Evolutionary conservation across 192 early-diverging fungal species (phyloP), one percentile per base, ranked within the genome.

Genomic region (Dissophora globulifera): DNA sequence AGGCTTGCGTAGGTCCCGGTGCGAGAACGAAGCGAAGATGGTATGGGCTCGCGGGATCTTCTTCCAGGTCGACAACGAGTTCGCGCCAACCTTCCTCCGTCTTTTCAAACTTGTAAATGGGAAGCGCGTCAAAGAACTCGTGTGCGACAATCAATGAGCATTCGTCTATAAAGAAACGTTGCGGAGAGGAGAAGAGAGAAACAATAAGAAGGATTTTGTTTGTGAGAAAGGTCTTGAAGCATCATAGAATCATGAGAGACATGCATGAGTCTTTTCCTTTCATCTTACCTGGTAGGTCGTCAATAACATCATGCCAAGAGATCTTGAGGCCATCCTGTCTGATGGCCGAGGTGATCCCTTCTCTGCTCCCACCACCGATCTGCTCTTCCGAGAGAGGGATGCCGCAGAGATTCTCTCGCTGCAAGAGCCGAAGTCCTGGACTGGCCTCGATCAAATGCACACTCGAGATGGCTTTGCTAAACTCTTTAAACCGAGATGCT

Each of bases 101-200:
- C 63, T 83, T 83, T 82, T 93, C 79, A 68, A 95, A 94, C 60
- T 89, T 89, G 83, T 93, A 91, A 20, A 98, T 83, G 0, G 97
- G 95, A 51, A 99, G 82, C 0, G 97, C 96, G 62, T 99, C 97
- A 82, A 99, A 98, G 56, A 98, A 97, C 81, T 99, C 97, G 80
- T 99, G 96, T 0, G 95, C 95, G 62, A 96, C 82, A 22, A 95
- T 78, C 46, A 95, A 59, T 16, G 93, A 89, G 50, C 87, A 88
- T 41, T 71, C 66, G 33, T 79, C 88, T 69, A 62, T 6, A 11
- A 30, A 38, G 60, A 9, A 32, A 3, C 3, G 42, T 27, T 27
- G 17, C 25, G 42, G 11, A 52, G 22, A 23, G 32, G 25, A 35
- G 52, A 30, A 54, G 32, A 45, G 20, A 31, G 7, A 6, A 3